Evolutionary conservation across 2,329 filamentous ascomycete species (phyloP), one percentile per base, ranked within the genome.

Genomic region (Pseudopithomyces chartarum): DNA sequence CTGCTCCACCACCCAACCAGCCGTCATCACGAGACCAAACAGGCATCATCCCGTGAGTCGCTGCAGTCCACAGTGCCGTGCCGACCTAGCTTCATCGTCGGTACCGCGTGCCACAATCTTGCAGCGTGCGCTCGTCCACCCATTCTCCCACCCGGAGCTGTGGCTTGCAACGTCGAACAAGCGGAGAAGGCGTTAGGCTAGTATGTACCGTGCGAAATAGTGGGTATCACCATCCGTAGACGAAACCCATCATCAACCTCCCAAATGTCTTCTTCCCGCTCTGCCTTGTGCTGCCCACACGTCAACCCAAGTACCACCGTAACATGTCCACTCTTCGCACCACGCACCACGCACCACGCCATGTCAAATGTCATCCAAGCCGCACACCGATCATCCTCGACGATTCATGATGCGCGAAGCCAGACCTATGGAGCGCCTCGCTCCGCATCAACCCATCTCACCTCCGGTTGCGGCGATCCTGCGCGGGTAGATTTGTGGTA

Each of bases 121-220:
- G 54, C 52, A 56, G 29, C 51, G 29, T 52, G 15, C 51, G 42
- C 45, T 42, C 22, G 32, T 43, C 42, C 40, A 42, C 23, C 22
- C 26, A 43, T 39, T n/a, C n/a, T 39, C 26, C 22, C 52, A 33
- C 29, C 54, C 34, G 53, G 54, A 66, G 63, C 58, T 56, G 63
- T 67, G 67, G 66, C 67, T 67, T 66, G 58, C 59, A 68, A 68
- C 68, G 66, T 68, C 59, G 64, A 69, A 66, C 66, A 63, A 56
- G 60, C 58, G 51, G 56, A 57, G 57, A 62, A 58, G 23, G 29
- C 52, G 52, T 48, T 62, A 47, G 51, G 52, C 46, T 62, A 47
- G 51, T 45, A 22, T 48, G 51, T 45, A 22, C 47, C 7, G 33
- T 46, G 15, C n/a, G 20, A 53, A 54, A 57, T 5, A 46, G 49